Base-by-base conservation (phyloP, 257 asterid genomes). In the Fraxinus americana region DNA sequence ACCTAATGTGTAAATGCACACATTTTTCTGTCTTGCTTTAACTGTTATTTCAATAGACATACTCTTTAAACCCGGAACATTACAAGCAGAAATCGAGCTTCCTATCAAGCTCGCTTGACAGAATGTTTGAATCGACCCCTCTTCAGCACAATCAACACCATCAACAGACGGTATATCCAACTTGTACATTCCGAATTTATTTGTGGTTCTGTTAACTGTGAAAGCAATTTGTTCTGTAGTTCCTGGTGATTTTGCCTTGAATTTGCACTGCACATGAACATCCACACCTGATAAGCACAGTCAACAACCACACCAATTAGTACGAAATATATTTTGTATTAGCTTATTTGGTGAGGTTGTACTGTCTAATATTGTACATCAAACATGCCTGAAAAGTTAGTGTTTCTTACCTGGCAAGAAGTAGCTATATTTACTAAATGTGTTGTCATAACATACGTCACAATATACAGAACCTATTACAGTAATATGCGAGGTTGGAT, bases 161-260 rank as follows among this genome's bases (percentile, higher is more conserved):
- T 85, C 86, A 19, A 85, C 43, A 12, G 81, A 72, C 11, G 82
- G 76, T 73, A 85, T 85, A n/a, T 79, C 82, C 74, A 85, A 29
- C 61, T 73, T 82, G 78, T 85, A 85, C 77, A 73, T 36, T 12
- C 88, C 88, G 39, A 68, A 74, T 65, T 68, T 81, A 21, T 85
- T 25, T 4, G 88, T 82, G 0, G 86, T 85, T 74, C 86, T 79
- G 88, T 82, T 85, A 12, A 76, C 88, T 21, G 86, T 79, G 75
- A 85, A 79, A 2, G 75, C 29, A 17, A 85, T 85, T 48, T 79
- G 86, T 48, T 85, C 88, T 45, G 80, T 17, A 11, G 86, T 85
- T 34, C 83, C 75, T 2, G 86, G 67, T 36, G 86, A 76, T 32
- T 48, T 76, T 7, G 86, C 84, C 36, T 74, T 79, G 5, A 82